These are phyloP conservation scores for Yarrowia galli DNA, from an alignment of 1,139 yeast species.

Conservation along the genomic window DNA sequence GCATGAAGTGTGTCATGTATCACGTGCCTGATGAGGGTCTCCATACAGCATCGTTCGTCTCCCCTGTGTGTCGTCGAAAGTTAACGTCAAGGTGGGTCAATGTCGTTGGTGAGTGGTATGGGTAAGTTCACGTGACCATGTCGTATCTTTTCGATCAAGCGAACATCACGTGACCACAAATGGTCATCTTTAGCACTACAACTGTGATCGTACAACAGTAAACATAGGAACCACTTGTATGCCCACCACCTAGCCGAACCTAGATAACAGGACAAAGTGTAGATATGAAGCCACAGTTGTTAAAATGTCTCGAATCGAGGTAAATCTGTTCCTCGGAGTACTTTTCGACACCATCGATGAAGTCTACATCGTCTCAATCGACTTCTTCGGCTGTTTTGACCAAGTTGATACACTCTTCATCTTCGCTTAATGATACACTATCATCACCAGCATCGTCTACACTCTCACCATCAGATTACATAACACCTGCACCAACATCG, in stretches of 20 bases:
- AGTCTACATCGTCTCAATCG: not conserved
- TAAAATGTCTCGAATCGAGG: not conserved
- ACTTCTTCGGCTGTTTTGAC: no score
- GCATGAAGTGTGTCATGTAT: not conserved
- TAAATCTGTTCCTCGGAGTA: not conserved
- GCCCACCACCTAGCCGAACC: not conserved
- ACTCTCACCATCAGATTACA: not conserved
- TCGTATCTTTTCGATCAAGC: not conserved
- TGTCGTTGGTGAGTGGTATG: not conserved
- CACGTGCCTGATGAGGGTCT: not conserved
- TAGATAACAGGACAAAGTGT: not conserved
- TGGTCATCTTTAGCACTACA: no score
- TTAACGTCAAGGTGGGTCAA: not conserved
- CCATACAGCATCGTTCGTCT: no score
- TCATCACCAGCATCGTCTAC: no score
- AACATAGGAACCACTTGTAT: no score
- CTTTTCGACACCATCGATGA: not conserved
- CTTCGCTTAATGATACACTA: not conserved
- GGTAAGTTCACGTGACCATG: not conserved
- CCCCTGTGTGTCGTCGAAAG: not conserved
- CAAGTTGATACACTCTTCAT: no score
- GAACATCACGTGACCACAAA: not conserved
- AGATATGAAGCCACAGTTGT: not conserved
- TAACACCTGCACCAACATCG: slow-evolving; percentile 9
- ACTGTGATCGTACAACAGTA: no score